Conservation (phyloP, 495 filamentous ascomycete species). For the Penicillium egyptiacum region DNA sequence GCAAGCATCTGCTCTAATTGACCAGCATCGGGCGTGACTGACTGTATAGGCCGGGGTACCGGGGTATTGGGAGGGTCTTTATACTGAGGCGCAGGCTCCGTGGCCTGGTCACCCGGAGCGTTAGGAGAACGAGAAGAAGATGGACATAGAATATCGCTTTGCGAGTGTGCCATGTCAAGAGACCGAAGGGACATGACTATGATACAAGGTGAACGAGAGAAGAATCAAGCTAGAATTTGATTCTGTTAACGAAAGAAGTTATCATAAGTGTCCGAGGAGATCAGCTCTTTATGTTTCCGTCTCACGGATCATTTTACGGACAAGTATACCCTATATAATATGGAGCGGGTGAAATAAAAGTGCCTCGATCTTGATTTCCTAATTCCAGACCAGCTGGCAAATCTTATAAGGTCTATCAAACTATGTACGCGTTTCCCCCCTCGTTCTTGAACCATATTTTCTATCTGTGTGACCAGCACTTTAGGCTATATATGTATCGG, state of each 20-base stretch:
- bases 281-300: background rate
- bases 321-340: background rate
- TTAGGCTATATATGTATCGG: too few relatives aligned
- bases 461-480: background rate
- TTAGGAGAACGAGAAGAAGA: background rate
- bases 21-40: background rate
- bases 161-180: background rate
- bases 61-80: constrained; percentile 1
- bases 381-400: background rate
- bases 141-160: background rate
- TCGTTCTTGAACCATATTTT: background rate
- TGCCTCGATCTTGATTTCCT: background rate
- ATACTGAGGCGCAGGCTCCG: background rate
- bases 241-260: background rate
- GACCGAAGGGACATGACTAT: background rate
- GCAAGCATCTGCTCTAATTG: background rate
- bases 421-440: background rate
- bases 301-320: background rate
- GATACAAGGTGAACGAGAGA: background rate
- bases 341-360: background rate
- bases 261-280: background rate
- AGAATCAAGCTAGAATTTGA: background rate
- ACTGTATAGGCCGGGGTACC: background rate
- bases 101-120: too few relatives aligned
- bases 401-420: background rate